Conservation (phyloP, 148 eudicot genomes). For the Persicaria tinctoria region DNA sequence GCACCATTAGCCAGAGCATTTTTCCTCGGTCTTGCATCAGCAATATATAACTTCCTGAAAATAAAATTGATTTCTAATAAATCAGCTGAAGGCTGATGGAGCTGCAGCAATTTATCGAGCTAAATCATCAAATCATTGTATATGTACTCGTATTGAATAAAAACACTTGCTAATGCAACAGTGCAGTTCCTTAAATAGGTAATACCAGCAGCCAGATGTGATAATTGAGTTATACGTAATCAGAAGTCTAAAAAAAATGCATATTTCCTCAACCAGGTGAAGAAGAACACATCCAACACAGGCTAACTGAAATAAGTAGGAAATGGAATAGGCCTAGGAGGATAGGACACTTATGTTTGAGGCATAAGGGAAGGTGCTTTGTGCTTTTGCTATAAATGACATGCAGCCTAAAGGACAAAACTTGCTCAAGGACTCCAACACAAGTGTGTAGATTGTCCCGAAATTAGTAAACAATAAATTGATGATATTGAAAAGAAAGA, state of each 20-base stretch:
- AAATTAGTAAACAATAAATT: not conserved
- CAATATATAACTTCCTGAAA: slow-evolving; percentile 84
- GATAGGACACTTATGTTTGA: not conserved
- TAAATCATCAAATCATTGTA: not conserved
- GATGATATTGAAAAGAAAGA: not conserved
- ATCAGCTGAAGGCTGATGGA: not conserved
- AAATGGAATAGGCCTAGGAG: not conserved
- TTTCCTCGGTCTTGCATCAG: slow-evolving; percentile 98
- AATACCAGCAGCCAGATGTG: not conserved
- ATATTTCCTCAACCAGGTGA: not conserved
- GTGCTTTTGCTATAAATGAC: not conserved
- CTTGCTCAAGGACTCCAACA: not conserved
- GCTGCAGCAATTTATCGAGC: not conserved
- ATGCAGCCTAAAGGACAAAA: not conserved
- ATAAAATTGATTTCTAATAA: slow-evolving; percentile 5
- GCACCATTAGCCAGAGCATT: slow-evolving; percentile 99
- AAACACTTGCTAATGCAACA: not conserved
- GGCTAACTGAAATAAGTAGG: not conserved
- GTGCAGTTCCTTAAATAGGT: not conserved
- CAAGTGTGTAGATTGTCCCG: not conserved
- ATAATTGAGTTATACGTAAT: not conserved
- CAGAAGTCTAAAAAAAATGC: not conserved
- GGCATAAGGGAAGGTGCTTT: not conserved
- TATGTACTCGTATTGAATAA: not conserved
- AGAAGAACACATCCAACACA: not conserved